phyloP scores from a whole-genome alignment of 176 grass and related monocot genomes.

The Avena insularis region DNA sequence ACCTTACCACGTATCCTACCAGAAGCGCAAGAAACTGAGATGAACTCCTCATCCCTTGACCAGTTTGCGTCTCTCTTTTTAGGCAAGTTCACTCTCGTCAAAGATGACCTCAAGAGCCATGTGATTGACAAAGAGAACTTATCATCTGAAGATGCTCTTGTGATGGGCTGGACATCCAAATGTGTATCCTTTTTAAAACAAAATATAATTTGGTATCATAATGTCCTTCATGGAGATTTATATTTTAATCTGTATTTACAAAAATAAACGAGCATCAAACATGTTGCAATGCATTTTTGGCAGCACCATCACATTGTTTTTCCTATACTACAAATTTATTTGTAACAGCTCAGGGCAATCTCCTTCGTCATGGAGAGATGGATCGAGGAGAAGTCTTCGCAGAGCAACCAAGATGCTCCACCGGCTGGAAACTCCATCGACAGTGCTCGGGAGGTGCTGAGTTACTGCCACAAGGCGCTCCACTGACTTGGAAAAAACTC shows the following conservation, averaged over 20 bases:
- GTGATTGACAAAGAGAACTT: conserved; percentile 40
- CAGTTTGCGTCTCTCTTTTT: conserved; percentile 63
- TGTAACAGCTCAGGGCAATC: conserved; percentile 61
- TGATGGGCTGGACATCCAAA: conserved; percentile 44
- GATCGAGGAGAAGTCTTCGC: conserved; percentile 50
- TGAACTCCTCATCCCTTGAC: conserved; percentile 40
- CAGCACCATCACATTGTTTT: conserved; percentile 18
- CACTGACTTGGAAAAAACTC: not conserved
- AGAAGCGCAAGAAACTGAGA: conserved; percentile 43
- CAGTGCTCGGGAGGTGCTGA: conserved; percentile 57
- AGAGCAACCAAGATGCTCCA: conserved; percentile 24
- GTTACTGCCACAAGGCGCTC: conserved; percentile 58
- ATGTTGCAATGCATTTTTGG: not conserved
- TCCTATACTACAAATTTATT: conserved; percentile 41
- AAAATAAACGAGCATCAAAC: conserved; percentile 4
- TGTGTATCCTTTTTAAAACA: conserved; percentile 66
- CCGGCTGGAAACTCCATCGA: conserved; percentile 25
- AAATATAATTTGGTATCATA: conserved; percentile 19
- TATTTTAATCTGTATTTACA: conserved; percentile 31
- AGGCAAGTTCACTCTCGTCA: conserved; percentile 60
- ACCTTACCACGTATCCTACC: conserved; percentile 59
- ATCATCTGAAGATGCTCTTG: conserved; percentile 43
- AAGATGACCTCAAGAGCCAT: conserved; percentile 71
- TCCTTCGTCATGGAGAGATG: conserved; percentile 69
- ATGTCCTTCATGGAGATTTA: conserved; percentile 2